These are phyloP conservation scores for Forsythia viridissima DNA, from an alignment of 257 asterid genomes.

Conservation along the genomic window DNA sequence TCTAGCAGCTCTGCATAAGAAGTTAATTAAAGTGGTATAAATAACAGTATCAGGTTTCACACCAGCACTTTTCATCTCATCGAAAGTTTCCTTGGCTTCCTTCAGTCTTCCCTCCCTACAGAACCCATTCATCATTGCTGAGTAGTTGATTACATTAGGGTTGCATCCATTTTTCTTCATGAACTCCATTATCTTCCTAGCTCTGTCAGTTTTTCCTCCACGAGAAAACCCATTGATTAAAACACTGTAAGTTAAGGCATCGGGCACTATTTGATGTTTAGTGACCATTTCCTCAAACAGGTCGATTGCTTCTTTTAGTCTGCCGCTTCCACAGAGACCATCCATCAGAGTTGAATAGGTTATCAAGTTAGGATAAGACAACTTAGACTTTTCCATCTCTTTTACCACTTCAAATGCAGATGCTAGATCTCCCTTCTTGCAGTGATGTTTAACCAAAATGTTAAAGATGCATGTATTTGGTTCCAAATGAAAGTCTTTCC, in stretches of 20 bases:
- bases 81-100: slow-evolving; percentile 61
- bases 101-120: slow-evolving; percentile 69
- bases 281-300: slow-evolving; percentile 88
- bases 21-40: slow-evolving; percentile 67
- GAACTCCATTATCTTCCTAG: slow-evolving; percentile 64
- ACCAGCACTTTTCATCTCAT: slow-evolving; percentile 56
- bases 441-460: slow-evolving; percentile 83
- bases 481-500: slow-evolving; percentile 61
- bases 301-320: slow-evolving; percentile 66
- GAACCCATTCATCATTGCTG: slow-evolving; percentile 71
- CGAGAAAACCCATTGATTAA: slow-evolving; percentile 72
- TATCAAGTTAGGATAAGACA: slow-evolving; percentile 73
- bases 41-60: slow-evolving; percentile 65
- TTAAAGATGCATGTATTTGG: slow-evolving; percentile 92
- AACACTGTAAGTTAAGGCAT: slow-evolving; percentile 81
- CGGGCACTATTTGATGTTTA: slow-evolving; percentile 69
- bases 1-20: slow-evolving; percentile 56
- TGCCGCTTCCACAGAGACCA: slow-evolving; percentile 69
- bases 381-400: slow-evolving; percentile 71
- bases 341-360: slow-evolving; percentile 85
- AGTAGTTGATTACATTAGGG: slow-evolving; percentile 74
- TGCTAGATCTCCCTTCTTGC: slow-evolving; percentile 65
- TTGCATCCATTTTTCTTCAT: slow-evolving; percentile 83
- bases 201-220: slow-evolving; percentile 64
- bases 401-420: slow-evolving; percentile 70